Evolutionary conservation across 1,284 basidiomycete species (phyloP), one percentile per base, ranked within the genome.

Genomic region (Sporisorium exsertum): DNA sequence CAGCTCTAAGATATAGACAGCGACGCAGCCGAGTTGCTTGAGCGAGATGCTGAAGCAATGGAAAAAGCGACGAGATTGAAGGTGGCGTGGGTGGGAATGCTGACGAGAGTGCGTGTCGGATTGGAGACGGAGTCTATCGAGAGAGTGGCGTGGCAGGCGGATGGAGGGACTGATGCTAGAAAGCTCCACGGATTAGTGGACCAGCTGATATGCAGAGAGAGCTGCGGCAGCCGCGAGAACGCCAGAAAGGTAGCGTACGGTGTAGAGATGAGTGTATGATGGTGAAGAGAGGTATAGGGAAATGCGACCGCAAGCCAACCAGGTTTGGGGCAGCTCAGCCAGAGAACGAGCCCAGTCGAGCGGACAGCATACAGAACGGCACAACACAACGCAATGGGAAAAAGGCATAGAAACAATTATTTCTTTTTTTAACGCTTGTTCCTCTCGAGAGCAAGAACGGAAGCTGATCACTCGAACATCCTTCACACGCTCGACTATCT

Each of bases 161-260:
- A 46, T 3, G 26, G 16, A 18, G 16, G 45, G 45, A 24, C 20
- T 49, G 43, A 18, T 20, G 20, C 2, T 18, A 47, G 26, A 15
- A 37, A 32, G 27, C 29, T 9, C 37, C 37, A 40, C 37, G 37
- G n/a, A 40, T n/a, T 13, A 4, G 37, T 40, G 37, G 37, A 40
- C 8, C 15, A n/a, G 18, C 15, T 43, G 42, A 33, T 27, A 16
- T 58, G 64, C 64, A 65, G 64, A 59, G 37, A 42, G 51, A n/a
- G 55, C 56, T 65, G 57, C 64, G 46, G 33, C 46, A 55, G 37
- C 56, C 51, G 26, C 29, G 45, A 18, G 50, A 43, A 52, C 6
- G 26, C 24, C 50, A 32, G 13, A 20, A 10, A 43, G 53, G 18
- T 37, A 15, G 35, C 13, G 35, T 5, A 7, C 10, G 13, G 35